A percentile compares a stretch with the other conserved stretches of the same genome.
Conservation (phyloP, 805 yeast genomes). For the Ogataea pilisensis region DNA sequence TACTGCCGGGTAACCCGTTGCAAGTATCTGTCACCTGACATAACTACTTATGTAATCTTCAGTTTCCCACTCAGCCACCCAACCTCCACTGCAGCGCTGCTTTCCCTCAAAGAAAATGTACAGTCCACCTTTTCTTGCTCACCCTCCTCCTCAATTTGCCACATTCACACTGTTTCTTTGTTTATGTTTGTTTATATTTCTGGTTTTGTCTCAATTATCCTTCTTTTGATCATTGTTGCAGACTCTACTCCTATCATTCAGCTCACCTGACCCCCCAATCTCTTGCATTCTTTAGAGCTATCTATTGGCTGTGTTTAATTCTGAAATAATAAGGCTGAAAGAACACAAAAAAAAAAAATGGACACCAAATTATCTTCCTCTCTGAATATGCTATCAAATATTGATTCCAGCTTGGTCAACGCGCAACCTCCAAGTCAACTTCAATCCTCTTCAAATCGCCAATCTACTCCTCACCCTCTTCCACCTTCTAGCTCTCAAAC, state of each 20-base stretch:
- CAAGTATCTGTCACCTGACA: no score
- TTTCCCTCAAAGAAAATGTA: neutral
- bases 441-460: neutral
- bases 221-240: neutral
- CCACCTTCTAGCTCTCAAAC: no score
- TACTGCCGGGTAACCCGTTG: no score
- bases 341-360: neutral
- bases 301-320: no score
- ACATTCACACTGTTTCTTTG: neutral
- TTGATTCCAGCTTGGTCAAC: neutral
- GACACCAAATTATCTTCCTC: neutral
- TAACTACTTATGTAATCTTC: no score
- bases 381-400: slow-evolving; percentile 3
- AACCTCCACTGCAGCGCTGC: no score
- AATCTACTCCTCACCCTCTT: neutral
- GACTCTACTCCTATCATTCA: no score
- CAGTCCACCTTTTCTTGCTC: neutral
- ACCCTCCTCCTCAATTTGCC: neutral
- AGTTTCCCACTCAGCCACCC: no score
- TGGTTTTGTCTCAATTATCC: neutral
- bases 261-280: no score
- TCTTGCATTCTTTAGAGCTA: no score
- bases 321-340: neutral
- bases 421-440: neutral
- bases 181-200: neutral